Evolutionary conservation across 2,329 filamentous ascomycete species (phyloP).

Genomic region (Arthrobotrys pseudoclavata): DNA sequence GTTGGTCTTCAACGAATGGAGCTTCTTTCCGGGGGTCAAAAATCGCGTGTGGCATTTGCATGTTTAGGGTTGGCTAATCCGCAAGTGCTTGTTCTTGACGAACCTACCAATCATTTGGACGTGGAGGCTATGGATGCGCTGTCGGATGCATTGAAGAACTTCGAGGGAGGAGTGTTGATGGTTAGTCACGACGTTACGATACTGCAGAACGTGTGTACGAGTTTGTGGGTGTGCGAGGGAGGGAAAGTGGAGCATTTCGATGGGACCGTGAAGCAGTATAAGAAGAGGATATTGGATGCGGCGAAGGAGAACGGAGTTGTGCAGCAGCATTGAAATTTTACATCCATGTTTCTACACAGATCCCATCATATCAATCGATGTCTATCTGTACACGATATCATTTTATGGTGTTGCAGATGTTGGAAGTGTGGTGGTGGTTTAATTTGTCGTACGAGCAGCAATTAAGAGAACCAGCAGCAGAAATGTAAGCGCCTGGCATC

Average conservation of each 20-base stretch:
- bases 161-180: constrained; percentile 96
- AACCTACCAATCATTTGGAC: constrained; percentile 98
- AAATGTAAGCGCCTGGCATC: constrained; percentile 29
- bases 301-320: constrained; percentile 90
- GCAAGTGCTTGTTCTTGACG: constrained; percentile 96
- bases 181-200: constrained; percentile 99
- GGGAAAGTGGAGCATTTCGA: constrained; percentile 96
- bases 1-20: constrained; percentile 97
- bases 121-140: constrained; percentile 99
- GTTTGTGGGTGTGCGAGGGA: constrained; percentile 94
- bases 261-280: constrained; percentile 91
- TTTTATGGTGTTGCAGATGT: background rate
- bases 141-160: constrained; percentile 83
- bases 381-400: no score
- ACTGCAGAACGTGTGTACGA: constrained; percentile 94
- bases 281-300: constrained; percentile 93
- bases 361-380: no score
- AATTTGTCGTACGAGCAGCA: background rate
- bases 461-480: background rate
- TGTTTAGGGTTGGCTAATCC: constrained; percentile 93
- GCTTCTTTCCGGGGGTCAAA: constrained; percentile 94
- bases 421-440: background rate
- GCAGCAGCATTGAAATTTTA: constrained; percentile 67
- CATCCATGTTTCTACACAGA: no score
- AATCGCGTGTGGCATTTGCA: constrained; percentile 98